These are phyloP conservation scores for Zoysia japonica DNA, from an alignment of 176 grass and related monocot species.

Conservation along the genomic window DNA sequence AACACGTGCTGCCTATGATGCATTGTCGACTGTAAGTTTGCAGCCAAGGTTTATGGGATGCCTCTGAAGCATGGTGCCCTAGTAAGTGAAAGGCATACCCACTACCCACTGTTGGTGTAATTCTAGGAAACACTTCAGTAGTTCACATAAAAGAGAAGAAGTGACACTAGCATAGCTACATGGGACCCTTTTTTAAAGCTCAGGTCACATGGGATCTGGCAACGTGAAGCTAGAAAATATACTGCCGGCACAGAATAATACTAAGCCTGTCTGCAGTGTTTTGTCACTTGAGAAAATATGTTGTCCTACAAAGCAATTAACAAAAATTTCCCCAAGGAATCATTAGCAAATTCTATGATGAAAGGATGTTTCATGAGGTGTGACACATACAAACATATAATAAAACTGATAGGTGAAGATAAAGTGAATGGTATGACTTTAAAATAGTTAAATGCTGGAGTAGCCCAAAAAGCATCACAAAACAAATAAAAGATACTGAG, in stretches of 20 bases:
- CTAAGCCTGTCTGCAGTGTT: background rate
- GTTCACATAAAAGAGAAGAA: background rate
- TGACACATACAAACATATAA: background rate
- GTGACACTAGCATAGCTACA: background rate
- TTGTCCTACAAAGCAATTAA: background rate
- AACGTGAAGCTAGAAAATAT: slow-evolving; percentile 11
- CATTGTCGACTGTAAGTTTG: background rate
- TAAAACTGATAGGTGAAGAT: background rate
- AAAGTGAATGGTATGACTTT: background rate
- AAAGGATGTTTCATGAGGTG: background rate
- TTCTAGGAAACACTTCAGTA: slow-evolving; percentile 5
- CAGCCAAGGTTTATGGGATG: background rate
- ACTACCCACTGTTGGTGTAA: background rate
- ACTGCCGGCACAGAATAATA: background rate
- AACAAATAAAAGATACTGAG: background rate
- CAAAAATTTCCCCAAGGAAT: background rate
- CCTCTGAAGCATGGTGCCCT: slow-evolving; percentile 18
- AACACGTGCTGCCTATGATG: background rate
- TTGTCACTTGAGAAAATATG: background rate
- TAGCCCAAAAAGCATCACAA: background rate
- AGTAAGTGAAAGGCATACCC: background rate
- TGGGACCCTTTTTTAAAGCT: background rate
- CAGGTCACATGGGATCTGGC: background rate
- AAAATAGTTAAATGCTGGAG: background rate
- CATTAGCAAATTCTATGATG: too few species aligned